phyloP scores from a whole-genome alignment of 331 rosid genomes.

The Pyracantha coccinea region DNA sequence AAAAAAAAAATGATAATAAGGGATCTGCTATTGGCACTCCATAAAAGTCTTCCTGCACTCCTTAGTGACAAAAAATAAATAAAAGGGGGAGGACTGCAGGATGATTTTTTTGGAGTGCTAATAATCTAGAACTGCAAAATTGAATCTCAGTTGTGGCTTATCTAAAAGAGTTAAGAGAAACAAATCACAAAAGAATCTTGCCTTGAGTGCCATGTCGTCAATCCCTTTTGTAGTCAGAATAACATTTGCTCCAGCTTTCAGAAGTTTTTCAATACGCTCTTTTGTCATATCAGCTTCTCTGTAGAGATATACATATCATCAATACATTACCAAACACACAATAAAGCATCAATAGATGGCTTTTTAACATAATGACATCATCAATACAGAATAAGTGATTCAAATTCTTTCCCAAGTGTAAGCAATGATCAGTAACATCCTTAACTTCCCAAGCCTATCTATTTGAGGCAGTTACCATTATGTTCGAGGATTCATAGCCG shows the following conservation, averaged over 20 bases:
- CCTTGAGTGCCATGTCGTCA: constrained; percentile 99
- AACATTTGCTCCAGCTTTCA: constrained; percentile 97
- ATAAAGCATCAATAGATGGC: neutral
- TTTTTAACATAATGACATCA: neutral
- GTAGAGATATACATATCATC: constrained; percentile 2
- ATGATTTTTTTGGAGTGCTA: neutral
- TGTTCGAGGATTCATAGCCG: neutral
- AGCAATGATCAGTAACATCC: neutral
- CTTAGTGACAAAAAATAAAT: neutral
- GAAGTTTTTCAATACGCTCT: constrained; percentile 84
- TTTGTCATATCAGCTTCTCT: constrained; percentile 97
- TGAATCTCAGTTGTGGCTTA: neutral
- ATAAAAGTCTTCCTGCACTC: neutral
- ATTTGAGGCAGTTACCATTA: neutral
- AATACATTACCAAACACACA: neutral
- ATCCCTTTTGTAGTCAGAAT: constrained; percentile 93
- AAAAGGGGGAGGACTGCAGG: neutral
- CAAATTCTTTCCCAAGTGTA: neutral
- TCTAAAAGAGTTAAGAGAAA: neutral
- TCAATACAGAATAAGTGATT: neutral
- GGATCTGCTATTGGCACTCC: neutral
- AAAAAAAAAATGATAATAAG: neutral
- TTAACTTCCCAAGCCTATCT: neutral
- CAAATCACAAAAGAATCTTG: constrained; percentile 14
- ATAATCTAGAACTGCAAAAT: neutral